phyloP scores from a whole-genome alignment of 2,329 filamentous ascomycete species.

The Pleomassaria siparia region DNA sequence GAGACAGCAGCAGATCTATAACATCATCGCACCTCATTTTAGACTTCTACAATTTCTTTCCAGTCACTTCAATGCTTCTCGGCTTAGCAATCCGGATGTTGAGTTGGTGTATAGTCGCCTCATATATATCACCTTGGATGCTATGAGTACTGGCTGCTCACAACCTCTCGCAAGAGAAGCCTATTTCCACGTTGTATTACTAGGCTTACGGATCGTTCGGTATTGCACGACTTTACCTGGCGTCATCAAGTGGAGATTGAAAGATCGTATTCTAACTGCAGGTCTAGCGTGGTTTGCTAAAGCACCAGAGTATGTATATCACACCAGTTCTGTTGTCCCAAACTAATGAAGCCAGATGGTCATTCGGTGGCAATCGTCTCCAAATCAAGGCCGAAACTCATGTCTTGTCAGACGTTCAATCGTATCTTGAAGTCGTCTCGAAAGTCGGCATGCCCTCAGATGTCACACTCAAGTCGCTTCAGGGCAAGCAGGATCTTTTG shows the following conservation, averaged over 20 bases:
- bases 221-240: conserved; percentile 67
- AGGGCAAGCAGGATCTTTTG: conserved; percentile 81
- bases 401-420: conserved; percentile 73
- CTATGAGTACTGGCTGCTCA: conserved; percentile 62
- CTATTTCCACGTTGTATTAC: conserved; percentile 84
- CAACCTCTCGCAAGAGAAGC: conserved; percentile 90
- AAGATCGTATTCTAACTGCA: conserved; percentile 84
- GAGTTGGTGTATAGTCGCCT: conserved; percentile 81
- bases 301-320: conserved; percentile 60
- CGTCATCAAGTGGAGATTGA: conserved; percentile 75
- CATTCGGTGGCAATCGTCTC: conserved; percentile 89
- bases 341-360: conserved; percentile 63
- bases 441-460: conserved; percentile 55
- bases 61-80: conserved; percentile 92
- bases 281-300: conserved; percentile 86
- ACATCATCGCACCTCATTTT: conserved; percentile 82
- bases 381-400: conserved; percentile 92
- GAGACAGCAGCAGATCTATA: conserved; percentile 76
- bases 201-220: conserved; percentile 76
- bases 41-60: conserved; percentile 84
- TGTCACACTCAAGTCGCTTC: conserved; percentile 62
- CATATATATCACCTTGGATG: conserved; percentile 75
- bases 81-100: conserved; percentile 79
- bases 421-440: conserved; percentile 65
- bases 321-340: neutral